Conservation (phyloP, 2,329 filamentous ascomycete species). For the Fulvia fulva region DNA sequence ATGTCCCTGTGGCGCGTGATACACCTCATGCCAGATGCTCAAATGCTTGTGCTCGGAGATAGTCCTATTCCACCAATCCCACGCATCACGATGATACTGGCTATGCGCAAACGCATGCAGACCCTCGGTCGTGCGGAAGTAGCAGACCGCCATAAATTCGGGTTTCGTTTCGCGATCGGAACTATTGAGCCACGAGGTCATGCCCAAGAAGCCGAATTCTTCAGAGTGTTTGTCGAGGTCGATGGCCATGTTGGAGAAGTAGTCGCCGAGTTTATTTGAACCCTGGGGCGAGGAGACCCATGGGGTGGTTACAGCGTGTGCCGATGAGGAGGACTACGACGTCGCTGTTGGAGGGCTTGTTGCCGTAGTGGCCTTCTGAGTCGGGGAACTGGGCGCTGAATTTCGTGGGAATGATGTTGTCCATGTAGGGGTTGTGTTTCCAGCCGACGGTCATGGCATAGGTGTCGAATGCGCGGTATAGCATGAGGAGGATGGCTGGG, state of each 20-base stretch:
- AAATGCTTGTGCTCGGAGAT: constrained; percentile 39
- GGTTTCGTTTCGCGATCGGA: constrained; percentile 39
- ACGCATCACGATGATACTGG: constrained; percentile 45
- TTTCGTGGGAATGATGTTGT: constrained; percentile 35
- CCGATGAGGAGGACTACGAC: constrained; percentile 41
- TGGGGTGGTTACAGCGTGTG: constrained; percentile 37
- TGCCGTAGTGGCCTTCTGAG: constrained; percentile 29
- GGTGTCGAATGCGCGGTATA: constrained; percentile 33
- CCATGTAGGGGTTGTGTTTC: constrained; percentile 39
- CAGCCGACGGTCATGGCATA: constrained; percentile 33
- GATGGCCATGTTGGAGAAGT: constrained; percentile 40
- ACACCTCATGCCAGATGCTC: constrained; percentile 55
- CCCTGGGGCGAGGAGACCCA: constrained; percentile 48
- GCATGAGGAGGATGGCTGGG: constrained; percentile 34
- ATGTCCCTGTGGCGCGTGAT: constrained; percentile 40
- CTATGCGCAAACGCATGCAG: constrained; percentile 53
- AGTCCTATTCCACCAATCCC: constrained; percentile 48
- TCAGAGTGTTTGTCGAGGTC: constrained; percentile 36
- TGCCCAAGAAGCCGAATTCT: constrained; percentile 48
- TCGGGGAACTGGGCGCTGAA: constrained; percentile 39
- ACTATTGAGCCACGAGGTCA: constrained; percentile 40
- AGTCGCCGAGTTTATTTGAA: constrained; percentile 37
- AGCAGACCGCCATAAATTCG: constrained; percentile 43
- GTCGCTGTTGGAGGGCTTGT: constrained; percentile 29
- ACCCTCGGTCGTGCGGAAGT: constrained; percentile 49